Evolutionary conservation across 805 yeast genomes (phyloP).

Genomic region (Candida morakotiae): DNA sequence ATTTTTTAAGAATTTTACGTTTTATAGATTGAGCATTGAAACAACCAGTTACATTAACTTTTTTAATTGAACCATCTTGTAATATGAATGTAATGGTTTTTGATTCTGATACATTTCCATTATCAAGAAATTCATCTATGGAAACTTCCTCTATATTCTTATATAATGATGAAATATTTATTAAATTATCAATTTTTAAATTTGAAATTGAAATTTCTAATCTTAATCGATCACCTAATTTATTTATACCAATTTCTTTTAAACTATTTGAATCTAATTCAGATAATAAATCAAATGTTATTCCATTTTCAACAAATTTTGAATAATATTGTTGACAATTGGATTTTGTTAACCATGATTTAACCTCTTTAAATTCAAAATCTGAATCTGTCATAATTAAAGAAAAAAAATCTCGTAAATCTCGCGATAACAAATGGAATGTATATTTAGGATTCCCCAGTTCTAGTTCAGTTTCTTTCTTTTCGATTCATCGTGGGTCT

Average conservation of each 20-base stretch:
- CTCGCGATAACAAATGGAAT: no score
- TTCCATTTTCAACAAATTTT: slow-evolving; percentile 44
- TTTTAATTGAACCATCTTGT: slow-evolving; percentile 67
- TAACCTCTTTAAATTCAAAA: slow-evolving; percentile 20
- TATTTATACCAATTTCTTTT: slow-evolving; percentile 67
- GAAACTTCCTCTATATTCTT: not conserved
- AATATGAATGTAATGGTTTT: slow-evolving; percentile 61
- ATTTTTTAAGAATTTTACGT: slow-evolving; percentile 56
- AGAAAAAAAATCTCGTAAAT: not conserved
- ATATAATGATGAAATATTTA: slow-evolving; percentile 24
- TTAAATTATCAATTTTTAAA: slow-evolving; percentile 33
- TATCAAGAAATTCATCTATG: no score
- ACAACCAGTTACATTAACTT: slow-evolving; percentile 72
- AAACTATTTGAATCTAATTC: slow-evolving; percentile 63
- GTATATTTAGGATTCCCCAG: no score
- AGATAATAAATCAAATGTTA: slow-evolving; percentile 52
- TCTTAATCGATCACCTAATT: slow-evolving; percentile 79
- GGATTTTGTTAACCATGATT: slow-evolving; percentile 32
- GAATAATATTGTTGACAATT: slow-evolving; percentile 31
- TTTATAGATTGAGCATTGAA: slow-evolving; percentile 78
- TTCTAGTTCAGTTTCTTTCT: no score
- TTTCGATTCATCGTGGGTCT: no score
- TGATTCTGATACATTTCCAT: not conserved
- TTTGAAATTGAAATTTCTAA: slow-evolving; percentile 55
- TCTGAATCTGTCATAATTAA: not conserved